These are phyloP conservation scores for Termitomyces sp. DNA, from an alignment of 768 basidiomycete genomes.

Conservation along the genomic window DNA sequence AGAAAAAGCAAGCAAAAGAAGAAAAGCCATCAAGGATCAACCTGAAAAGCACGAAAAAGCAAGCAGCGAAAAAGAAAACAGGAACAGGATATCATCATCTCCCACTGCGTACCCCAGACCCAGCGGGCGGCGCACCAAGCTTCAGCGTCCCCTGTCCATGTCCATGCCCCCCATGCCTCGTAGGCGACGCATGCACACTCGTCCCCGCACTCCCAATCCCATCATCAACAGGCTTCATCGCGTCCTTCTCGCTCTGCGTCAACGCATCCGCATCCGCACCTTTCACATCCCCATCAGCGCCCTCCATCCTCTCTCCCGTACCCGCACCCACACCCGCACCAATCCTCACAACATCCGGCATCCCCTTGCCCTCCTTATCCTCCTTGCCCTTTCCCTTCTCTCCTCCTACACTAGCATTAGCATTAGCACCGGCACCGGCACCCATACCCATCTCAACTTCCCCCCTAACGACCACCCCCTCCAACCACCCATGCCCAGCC, in stretches of 20 bases:
- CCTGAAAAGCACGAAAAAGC: too few species aligned
- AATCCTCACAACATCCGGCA: constrained; percentile 1
- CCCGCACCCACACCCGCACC: constrained; percentile 14
- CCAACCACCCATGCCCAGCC: constrained; percentile 84
- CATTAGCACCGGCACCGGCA: constrained; percentile 44
- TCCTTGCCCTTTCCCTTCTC: constrained; percentile 18
- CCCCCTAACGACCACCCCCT: constrained; percentile 81
- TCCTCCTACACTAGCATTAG: constrained; percentile 23
- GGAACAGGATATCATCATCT: too few species aligned
- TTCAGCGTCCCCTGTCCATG: background rate
- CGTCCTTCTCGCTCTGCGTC: constrained; percentile 41
- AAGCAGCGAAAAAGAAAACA: too few species aligned
- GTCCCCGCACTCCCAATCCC: background rate
- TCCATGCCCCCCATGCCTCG: background rate
- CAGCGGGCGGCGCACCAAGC: background rate
- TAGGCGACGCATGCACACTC: background rate
- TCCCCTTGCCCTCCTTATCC: background rate
- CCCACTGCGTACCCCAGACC: background rate
- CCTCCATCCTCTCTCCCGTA: background rate
- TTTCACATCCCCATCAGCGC: background rate
- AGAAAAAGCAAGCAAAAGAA: too few species aligned
- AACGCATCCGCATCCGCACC: constrained; percentile 33
- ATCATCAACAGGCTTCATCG: constrained; percentile 79
- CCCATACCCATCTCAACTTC: constrained; percentile 80
- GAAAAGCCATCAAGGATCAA: too few species aligned